Conservation (phyloP, 129 eudicot genomes). For the Lactuca saligna region DNA sequence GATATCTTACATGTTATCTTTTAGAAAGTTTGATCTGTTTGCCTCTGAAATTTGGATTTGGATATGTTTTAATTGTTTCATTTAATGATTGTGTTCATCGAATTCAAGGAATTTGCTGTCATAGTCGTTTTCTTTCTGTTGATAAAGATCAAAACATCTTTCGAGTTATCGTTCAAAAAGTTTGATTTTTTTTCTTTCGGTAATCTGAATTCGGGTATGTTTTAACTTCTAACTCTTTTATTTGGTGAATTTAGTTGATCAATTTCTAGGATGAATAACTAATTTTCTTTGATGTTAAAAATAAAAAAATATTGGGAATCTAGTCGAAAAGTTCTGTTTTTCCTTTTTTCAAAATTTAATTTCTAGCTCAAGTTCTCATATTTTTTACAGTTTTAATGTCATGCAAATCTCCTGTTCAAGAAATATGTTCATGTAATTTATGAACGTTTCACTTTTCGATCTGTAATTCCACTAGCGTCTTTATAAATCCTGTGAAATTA, state of each 20-base stretch:
- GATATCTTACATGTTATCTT: not conserved
- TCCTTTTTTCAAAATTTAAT: not conserved
- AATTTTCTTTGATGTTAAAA: not conserved
- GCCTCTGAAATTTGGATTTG: not conserved
- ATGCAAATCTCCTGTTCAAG: not conserved
- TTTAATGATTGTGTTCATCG: not conserved
- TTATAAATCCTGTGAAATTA: not conserved
- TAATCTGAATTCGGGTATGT: conserved; percentile 10
- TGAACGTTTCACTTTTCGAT: no score
- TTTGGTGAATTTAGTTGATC: not conserved
- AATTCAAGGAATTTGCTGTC: not conserved
- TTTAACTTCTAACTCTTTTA: no score
- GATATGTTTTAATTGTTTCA: not conserved
- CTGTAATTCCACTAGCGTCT: not conserved
- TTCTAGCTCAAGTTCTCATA: conserved; percentile 10
- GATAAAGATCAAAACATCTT: not conserved
- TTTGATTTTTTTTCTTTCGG: not conserved
- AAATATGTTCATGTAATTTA: not conserved
- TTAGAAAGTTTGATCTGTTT: conserved; percentile 2
- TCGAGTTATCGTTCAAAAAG: not conserved
- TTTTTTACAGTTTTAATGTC: not conserved
- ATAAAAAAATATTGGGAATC: not conserved
- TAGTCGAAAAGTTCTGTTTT: not conserved
- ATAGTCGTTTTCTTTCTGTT: not conserved
- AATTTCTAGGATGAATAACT: not conserved